These are phyloP conservation scores for Scalesia atractyloides DNA, from an alignment of 129 eudicot genomes.

Conservation along the genomic window DNA sequence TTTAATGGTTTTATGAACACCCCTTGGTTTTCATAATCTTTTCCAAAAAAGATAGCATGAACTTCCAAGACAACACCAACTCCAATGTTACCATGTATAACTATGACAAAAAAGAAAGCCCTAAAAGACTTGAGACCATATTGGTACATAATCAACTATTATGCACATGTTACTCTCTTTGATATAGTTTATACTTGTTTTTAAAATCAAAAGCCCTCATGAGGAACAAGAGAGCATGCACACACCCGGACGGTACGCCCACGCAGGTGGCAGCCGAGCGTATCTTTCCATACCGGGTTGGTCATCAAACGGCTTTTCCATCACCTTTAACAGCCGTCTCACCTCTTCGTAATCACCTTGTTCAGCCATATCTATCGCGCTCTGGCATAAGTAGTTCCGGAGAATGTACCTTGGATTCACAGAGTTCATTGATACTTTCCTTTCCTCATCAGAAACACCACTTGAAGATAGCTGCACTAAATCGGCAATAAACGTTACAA, in stretches of 20 bases:
- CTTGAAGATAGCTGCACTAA: slow-evolving; percentile 54
- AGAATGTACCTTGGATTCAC: slow-evolving; percentile 85
- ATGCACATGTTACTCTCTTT: slow-evolving; percentile 31
- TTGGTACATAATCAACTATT: slow-evolving; percentile 32
- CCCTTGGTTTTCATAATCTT: not conserved
- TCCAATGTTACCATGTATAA: slow-evolving; percentile 20
- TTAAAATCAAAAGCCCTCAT: slow-evolving; percentile 18
- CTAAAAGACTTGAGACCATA: not conserved
- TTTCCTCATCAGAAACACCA: slow-evolving; percentile 63
- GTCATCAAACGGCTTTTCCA: slow-evolving; percentile 80
- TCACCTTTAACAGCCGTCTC: slow-evolving; percentile 66
- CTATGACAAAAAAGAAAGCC: not conserved
- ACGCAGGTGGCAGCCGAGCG: slow-evolving; percentile 91
- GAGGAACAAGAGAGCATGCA: slow-evolving; percentile 55
- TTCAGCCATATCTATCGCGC: slow-evolving; percentile 94
- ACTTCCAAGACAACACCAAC: not conserved
- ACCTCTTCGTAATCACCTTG: slow-evolving; percentile 84
- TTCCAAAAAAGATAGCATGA: not conserved
- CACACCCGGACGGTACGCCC: slow-evolving; percentile 98
- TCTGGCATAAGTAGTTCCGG: slow-evolving; percentile 87
- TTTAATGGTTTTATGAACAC: no score
- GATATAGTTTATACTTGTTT: slow-evolving; percentile 11
- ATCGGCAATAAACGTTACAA: slow-evolving; percentile 14
- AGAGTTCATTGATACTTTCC: slow-evolving; percentile 79
- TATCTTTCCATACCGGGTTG: slow-evolving; percentile 94